phyloP scores from a whole-genome alignment of 345 rosid species.

The Anacardium occidentale region DNA sequence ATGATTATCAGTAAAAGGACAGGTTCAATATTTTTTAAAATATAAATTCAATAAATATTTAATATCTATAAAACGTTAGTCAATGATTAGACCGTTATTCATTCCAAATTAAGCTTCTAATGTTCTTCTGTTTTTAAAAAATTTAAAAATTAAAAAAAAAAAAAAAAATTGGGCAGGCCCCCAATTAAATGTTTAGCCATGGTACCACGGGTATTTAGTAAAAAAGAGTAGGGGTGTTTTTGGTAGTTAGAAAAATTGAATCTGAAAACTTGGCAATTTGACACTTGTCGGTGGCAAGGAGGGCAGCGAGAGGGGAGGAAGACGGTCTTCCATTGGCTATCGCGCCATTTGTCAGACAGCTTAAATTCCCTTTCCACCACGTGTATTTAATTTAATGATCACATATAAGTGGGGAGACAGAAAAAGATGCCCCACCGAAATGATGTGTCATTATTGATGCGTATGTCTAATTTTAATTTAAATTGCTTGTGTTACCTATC shows the following conservation, averaged over 20 bases:
- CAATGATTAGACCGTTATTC: no score
- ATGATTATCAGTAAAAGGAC: no score
- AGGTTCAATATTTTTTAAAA: no score
- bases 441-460: conserved; percentile 24
- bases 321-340: conserved; percentile 27
- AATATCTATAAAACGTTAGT: no score
- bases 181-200: conserved; percentile 4
- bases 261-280: neutral
- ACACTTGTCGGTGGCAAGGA: conserved; percentile 32
- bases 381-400: conserved; percentile 24
- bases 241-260: conserved; percentile 1
- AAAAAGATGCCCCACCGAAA: neutral
- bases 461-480: conserved; percentile 3
- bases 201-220: neutral
- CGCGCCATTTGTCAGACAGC: conserved; percentile 22
- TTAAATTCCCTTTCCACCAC: conserved; percentile 22
- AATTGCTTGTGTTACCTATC: neutral
- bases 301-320: neutral
- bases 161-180: neutral
- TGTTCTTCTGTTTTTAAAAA: no score
- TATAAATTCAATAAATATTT: no score
- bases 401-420: conserved; percentile 6
- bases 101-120: no score
- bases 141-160: no score
- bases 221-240: neutral